Base-by-base conservation (phyloP, 1,139 yeast species). In the Suhomyces ambrosiae region DNA sequence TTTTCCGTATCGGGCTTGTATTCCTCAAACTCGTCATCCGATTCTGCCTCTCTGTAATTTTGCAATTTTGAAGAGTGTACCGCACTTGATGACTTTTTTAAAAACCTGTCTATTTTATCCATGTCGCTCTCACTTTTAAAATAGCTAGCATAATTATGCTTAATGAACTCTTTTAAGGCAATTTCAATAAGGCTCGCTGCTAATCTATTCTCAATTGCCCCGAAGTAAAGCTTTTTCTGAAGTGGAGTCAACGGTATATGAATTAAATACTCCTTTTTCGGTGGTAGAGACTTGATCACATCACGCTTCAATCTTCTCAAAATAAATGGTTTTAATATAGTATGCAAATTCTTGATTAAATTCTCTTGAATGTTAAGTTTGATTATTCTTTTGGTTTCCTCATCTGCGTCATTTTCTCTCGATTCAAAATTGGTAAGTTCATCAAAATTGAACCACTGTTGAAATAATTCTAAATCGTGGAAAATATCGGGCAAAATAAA, bases 401-500 rank as follows among this genome's bases (percentile, higher is more conserved):
- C 50, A 7, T 38, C 45, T 23, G 62, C 70, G 22, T 50, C 46
- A 16, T 51, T 54, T 6, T 29, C 33, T 11, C 39, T 42, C 35
- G 63, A 68, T 44, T 61, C 61, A 32, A 70, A 61, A 23, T 61
- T 62, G 3, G 76, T 72, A 37, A 76, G 48, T 54, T 79, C 77
- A 48, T 79, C 76, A 50, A 86, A 86, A 58, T 90, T 94, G 61
- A 92, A 92, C 96, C 97, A 92, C 53, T 83, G 86, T 56, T 89
- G 95, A 56, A 92, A 92, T 31, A 88, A 71, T 36, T 84, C 92
- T 44, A 89, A 72, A 59, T 92, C 97, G 34, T 87, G 86, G 60
- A 92, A 92, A 25, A 92, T 85, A 53, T 90, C 96, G 0, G 98
- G 97, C 36, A 92, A 65, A 29, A 90, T 82, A 53, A 90, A 90